These are phyloP conservation scores for Parafenestella ontariensis DNA, from an alignment of 2,329 filamentous ascomycete genomes.

Conservation along the genomic window DNA sequence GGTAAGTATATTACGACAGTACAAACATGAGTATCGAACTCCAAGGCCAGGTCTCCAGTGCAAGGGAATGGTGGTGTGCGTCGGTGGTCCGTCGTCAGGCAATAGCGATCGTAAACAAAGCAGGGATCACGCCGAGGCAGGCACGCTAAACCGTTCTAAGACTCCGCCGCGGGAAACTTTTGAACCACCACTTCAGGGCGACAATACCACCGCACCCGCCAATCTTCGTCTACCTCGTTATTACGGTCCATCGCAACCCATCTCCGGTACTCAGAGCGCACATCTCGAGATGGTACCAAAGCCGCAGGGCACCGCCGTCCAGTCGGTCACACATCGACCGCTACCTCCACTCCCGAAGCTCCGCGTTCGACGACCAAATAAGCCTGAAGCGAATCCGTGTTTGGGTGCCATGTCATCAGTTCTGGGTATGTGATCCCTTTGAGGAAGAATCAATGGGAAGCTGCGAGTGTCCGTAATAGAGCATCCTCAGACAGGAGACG, in stretches of 20 bases:
- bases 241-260: not conserved
- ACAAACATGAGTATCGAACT: conserved; percentile 7
- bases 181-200: conserved; percentile 4
- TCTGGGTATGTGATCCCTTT: conserved; percentile 59
- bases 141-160: conserved; percentile 14
- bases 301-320: conserved; percentile 40
- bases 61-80: conserved; percentile 15
- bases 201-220: conserved; percentile 6
- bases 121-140: conserved; percentile 11
- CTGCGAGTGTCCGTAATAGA: too few species aligned
- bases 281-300: conserved; percentile 45
- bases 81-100: conserved; percentile 15
- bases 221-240: not conserved
- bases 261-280: conserved; percentile 1
- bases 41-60: conserved; percentile 2
- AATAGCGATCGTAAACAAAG: conserved; percentile 22
- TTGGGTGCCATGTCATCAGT: conserved; percentile 71
- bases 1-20: conserved; percentile 18
- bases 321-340: conserved; percentile 54
- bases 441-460: not conserved
- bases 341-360: conserved; percentile 68
- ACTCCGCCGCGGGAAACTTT: conserved; percentile 24
- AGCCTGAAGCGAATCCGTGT: conserved; percentile 69
- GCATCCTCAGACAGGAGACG: not conserved
- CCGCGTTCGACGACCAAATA: conserved; percentile 69